These are phyloP conservation scores for Spinellus fusiger DNA, from an alignment of 192 early-diverging fungal species.

Conservation along the genomic window DNA sequence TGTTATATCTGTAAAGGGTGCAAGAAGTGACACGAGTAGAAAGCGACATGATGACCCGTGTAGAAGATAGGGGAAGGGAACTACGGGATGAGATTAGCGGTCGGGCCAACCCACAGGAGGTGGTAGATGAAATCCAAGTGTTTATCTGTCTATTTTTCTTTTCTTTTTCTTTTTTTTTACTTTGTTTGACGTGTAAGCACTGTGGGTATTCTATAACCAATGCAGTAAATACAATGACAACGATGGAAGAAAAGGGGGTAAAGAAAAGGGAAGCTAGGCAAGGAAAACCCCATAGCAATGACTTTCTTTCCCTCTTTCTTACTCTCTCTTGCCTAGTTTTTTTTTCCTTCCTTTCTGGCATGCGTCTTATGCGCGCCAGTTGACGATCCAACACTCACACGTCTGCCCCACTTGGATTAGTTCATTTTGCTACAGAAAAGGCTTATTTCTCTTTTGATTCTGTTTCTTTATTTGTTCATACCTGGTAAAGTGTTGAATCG, in stretches of 20 bases:
- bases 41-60: too few species aligned
- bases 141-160: background rate
- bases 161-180: background rate
- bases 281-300: background rate
- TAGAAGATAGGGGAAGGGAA: background rate
- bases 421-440: background rate
- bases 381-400: slow-evolving; percentile 13
- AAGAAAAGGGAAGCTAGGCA: background rate
- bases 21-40: background rate
- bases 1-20: background rate
- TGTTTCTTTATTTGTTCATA: background rate
- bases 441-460: background rate
- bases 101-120: background rate
- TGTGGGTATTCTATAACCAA: background rate
- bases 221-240: background rate
- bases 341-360: slow-evolving; percentile 3
- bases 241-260: background rate
- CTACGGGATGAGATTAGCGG: background rate
- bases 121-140: too few species aligned
- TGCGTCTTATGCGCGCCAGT: slow-evolving; percentile 20
- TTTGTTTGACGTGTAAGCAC: background rate
- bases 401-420: too few species aligned
- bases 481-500: too few species aligned
- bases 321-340: background rate
- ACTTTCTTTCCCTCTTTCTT: background rate